Conservation (phyloP, 495 filamentous ascomycete species). For the Penicilliopsis zonata region DNA sequence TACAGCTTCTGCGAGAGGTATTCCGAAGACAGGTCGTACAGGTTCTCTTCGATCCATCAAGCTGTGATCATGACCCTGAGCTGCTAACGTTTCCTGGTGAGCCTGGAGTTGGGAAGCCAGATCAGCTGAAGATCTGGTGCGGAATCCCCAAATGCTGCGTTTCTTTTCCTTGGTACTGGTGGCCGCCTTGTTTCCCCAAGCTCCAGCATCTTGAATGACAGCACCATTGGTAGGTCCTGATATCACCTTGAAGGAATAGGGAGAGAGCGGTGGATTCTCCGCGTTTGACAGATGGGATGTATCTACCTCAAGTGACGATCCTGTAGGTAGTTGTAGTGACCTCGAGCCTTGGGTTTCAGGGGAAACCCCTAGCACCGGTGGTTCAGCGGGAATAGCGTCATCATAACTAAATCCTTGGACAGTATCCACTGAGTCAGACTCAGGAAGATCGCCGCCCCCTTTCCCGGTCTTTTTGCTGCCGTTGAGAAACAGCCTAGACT, state of each 20-base stretch:
- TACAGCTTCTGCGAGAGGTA: constrained; percentile 76
- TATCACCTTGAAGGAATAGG: constrained; percentile 49
- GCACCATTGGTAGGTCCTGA: constrained; percentile 80
- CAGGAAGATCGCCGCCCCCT: constrained; percentile 29
- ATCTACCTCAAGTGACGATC: constrained; percentile 16
- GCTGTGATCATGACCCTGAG: constrained; percentile 24
- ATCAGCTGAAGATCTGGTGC: constrained; percentile 53
- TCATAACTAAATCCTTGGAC: constrained; percentile 81
- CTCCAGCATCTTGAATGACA: constrained; percentile 72
- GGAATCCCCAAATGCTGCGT: constrained; percentile 89
- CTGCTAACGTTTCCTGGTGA: constrained; percentile 21
- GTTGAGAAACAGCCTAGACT: constrained; percentile 15
- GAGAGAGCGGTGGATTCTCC: constrained; percentile 9
- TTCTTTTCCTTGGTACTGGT: constrained; percentile 66
- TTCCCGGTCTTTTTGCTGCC: constrained; percentile 34
- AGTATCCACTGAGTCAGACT: constrained; percentile 30
- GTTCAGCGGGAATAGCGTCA: constrained; percentile 60
- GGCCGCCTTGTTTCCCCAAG: constrained; percentile 70
- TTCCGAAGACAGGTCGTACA: constrained; percentile 72
- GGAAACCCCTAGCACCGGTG: constrained; percentile 49
- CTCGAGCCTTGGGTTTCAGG: constrained; percentile 22
- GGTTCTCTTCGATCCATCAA: constrained; percentile 40
- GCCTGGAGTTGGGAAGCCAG: constrained; percentile 29
- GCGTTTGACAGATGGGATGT: constrained; percentile 12
- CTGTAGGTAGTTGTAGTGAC: constrained; percentile 18